phyloP scores from a whole-genome alignment of 192 early-diverging fungal species.

The Tieghemiomyces parasiticus region DNA sequence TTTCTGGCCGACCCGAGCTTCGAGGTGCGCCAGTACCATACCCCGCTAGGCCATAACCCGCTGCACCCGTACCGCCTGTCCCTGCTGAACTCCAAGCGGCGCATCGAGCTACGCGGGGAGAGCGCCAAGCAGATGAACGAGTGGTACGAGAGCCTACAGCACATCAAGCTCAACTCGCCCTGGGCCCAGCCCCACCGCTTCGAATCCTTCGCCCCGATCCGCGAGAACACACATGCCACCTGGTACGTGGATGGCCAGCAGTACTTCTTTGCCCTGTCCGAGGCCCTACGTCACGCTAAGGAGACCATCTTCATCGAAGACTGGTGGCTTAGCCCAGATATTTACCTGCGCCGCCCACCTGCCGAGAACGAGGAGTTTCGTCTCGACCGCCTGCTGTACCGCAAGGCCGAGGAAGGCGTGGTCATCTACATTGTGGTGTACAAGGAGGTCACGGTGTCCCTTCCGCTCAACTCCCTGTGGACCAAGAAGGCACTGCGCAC shows the following conservation, averaged over 20 bases:
- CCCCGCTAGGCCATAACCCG: conserved; percentile 22
- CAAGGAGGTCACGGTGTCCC: conserved; percentile 61
- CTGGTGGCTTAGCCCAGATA: conserved; percentile 83
- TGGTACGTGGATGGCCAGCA: conserved; percentile 65
- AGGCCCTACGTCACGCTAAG: conserved; percentile 52
- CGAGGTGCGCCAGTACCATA: conserved; percentile 21
- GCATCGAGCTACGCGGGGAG: conserved; percentile 53
- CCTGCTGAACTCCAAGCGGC: conserved; percentile 37
- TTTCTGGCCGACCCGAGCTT: conserved; percentile 31
- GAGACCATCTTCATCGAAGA: conserved; percentile 57
- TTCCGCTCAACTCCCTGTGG: conserved; percentile 54
- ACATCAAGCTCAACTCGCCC: conserved; percentile 39
- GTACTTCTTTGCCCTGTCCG: conserved; percentile 58
- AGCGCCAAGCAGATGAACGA: conserved; percentile 49
- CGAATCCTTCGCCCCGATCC: conserved; percentile 60
- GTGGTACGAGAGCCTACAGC: conserved; percentile 42
- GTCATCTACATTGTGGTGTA: conserved; percentile 73
- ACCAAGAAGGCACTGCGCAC: conserved; percentile 55
- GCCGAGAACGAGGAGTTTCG: conserved; percentile 59
- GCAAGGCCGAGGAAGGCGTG: conserved; percentile 69
- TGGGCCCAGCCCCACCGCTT: conserved; percentile 50
- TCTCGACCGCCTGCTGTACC: conserved; percentile 59
- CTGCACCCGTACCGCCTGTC: conserved; percentile 44
- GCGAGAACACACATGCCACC: conserved; percentile 40
- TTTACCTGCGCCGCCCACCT: conserved; percentile 67